phyloP scores from a whole-genome alignment of 1,139 yeast species.

The Eremothecium cymbalariae region DNA sequence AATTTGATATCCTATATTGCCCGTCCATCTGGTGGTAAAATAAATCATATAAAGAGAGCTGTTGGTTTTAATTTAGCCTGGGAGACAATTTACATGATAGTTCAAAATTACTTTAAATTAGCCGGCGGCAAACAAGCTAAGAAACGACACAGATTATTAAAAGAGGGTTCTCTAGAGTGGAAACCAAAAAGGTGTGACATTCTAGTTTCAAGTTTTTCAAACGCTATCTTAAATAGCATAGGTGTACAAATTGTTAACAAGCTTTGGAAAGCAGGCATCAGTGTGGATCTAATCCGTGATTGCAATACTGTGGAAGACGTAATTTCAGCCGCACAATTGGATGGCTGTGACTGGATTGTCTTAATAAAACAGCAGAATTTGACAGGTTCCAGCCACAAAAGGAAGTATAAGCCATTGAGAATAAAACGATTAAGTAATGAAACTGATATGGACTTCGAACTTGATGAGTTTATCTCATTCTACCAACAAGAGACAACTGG shows the following conservation, averaged over 20 bases:
- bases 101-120: constrained; percentile 39
- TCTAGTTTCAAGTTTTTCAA: constrained; percentile 57
- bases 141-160: constrained; percentile 33
- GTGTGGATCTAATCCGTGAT: constrained; percentile 57
- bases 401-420: constrained; percentile 64
- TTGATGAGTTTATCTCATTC: constrained; percentile 51
- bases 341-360: constrained; percentile 69
- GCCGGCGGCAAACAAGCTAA: constrained; percentile 31
- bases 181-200: constrained; percentile 66
- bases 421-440: constrained; percentile 53
- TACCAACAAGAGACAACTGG: constrained; percentile 37
- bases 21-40: constrained; percentile 38
- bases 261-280: constrained; percentile 64
- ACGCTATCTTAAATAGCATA: constrained; percentile 41
- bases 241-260: constrained; percentile 55
- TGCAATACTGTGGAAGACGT: constrained; percentile 60
- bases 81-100: constrained; percentile 46
- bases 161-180: constrained; percentile 36
- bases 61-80: constrained; percentile 80
- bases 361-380: constrained; percentile 55
- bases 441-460: constrained; percentile 62
- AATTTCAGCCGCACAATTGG: constrained; percentile 51
- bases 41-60: constrained; percentile 45
- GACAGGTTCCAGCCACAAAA: constrained; percentile 32
- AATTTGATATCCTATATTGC: constrained; percentile 55